Base-by-base conservation (phyloP, 371 early-diverging fungal species). In the Rhizomucor pusillus region DNA sequence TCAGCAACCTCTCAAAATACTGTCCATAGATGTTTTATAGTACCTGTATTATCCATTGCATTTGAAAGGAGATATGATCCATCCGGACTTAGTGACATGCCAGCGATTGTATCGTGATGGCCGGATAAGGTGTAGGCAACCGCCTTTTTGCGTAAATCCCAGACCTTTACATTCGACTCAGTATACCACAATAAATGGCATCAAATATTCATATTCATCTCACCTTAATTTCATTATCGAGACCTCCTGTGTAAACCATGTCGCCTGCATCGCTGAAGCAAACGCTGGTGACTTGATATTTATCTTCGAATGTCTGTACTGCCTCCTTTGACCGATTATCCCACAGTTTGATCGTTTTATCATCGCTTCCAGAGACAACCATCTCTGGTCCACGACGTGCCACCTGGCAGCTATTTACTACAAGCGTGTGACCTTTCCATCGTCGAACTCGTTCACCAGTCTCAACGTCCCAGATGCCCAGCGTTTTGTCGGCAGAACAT, bases 31-130 rank as follows among this genome's bases (percentile, higher is more conserved):
- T 5, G 29, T 5, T 7, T 29, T 5, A 7, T 29, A 3, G 29
- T 77, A 85, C 87, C 84, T 18, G 93, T 93, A 63, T 92, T 95
- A 74, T 98, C 98, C 90, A 95, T 90, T 1, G 90, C 80, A 54
- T 93, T 90, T 16, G 92, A 89, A 25, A 95, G 67, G 29, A 97
- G 71, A 46, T 79, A 73, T 34, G 80, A 81, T 11, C 97, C 94
- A 61, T 93, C 91, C 2, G 93, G 92, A 23, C 89, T 88, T 18
- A 95, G 56, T 11, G 86, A 58, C 34, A 98, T 62, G 1, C 98
- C 96, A n/a, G 93, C 80, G 46, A 98, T 77, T 1, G 94, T 93
- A 72, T 95, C 97, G 43, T 81, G 64, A 58, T 98, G 98, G 1
- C 96, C 97, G 14, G 68, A 63, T 46, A 97, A 63, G 1, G 82